These are phyloP conservation scores for Scutellaria galericulata DNA, from an alignment of 257 asterid species.

Conservation along the genomic window DNA sequence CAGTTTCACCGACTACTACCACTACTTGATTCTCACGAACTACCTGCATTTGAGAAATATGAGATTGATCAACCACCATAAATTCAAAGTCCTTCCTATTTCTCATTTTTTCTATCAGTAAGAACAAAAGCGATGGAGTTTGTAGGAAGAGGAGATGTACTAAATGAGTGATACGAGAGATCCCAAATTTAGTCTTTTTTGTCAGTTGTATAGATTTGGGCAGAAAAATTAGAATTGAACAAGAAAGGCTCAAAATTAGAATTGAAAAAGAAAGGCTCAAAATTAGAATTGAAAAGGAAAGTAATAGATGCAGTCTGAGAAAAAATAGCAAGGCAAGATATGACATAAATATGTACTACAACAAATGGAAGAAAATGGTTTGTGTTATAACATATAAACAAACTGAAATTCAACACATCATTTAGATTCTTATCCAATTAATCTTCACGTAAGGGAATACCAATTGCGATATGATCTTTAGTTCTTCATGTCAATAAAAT, in stretches of 20 bases:
- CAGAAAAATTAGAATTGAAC: constrained; percentile 9
- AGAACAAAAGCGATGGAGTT: neutral
- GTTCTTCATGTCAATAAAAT: constrained; percentile 8
- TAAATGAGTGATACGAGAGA: constrained; percentile 21
- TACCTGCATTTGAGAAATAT: constrained; percentile 55
- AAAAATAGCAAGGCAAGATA: neutral
- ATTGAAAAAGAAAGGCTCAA: neutral
- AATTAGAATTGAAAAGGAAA: neutral
- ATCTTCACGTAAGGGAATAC: constrained; percentile 4
- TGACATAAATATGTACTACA: neutral
- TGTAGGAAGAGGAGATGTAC: neutral
- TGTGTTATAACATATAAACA: neutral
- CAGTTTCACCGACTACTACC: constrained; percentile 98
- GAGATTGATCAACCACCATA: neutral
- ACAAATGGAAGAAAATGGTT: neutral
- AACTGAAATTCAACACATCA: neutral
- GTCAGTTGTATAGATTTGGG: neutral
- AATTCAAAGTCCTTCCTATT: neutral
- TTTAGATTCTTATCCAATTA: neutral
- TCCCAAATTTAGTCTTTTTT: neutral
- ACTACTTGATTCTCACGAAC: constrained; percentile 94
- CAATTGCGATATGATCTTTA: neutral
- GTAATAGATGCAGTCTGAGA: neutral
- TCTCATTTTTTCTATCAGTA: neutral
- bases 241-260: neutral